These are phyloP conservation scores for Xylaria digitata DNA, from an alignment of 2,329 filamentous ascomycete species.

Conservation along the genomic window DNA sequence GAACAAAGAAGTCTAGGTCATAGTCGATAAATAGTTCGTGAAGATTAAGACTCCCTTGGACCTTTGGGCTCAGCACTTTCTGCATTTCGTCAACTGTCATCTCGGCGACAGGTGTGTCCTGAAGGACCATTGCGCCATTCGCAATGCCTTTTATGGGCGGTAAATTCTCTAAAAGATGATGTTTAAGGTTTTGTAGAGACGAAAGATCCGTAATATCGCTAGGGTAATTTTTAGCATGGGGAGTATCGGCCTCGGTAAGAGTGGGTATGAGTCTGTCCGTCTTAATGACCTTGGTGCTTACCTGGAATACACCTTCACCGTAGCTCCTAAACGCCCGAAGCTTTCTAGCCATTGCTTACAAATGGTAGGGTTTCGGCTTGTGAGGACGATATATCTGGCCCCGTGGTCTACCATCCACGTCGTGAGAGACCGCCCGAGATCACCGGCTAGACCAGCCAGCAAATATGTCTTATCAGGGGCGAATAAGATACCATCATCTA, in stretches of 20 bases:
- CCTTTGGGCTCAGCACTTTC: constrained; percentile 48
- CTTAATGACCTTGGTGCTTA: too few species aligned
- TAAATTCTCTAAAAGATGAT: too few species aligned
- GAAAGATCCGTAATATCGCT: too few species aligned
- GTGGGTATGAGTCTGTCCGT: too few species aligned
- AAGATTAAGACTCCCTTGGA: constrained; percentile 48
- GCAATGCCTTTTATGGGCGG: constrained; percentile 53
- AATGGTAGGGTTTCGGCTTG: constrained; percentile 50
- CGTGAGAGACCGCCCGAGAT: constrained; percentile 47
- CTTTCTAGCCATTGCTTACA: constrained; percentile 40
- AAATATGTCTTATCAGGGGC: constrained; percentile 47
- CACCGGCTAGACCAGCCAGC: constrained; percentile 47
- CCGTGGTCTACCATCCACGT: constrained; percentile 50
- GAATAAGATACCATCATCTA: constrained; percentile 16
- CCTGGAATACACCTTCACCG: constrained; percentile 36
- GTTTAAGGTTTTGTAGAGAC: too few species aligned
- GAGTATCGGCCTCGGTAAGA: too few species aligned
- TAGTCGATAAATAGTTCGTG: constrained; percentile 47
- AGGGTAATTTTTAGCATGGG: too few species aligned
- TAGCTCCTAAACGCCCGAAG: constrained; percentile 32
- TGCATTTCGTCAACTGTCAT: constrained; percentile 42
- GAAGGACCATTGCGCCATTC: constrained; percentile 54
- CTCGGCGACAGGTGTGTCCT: constrained; percentile 44
- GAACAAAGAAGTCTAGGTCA: constrained; percentile 53
- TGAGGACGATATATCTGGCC: constrained; percentile 48